These are phyloP conservation scores for Vanderwaltozyma tropicalis DNA, from an alignment of 805 yeast species.

Conservation along the genomic window DNA sequence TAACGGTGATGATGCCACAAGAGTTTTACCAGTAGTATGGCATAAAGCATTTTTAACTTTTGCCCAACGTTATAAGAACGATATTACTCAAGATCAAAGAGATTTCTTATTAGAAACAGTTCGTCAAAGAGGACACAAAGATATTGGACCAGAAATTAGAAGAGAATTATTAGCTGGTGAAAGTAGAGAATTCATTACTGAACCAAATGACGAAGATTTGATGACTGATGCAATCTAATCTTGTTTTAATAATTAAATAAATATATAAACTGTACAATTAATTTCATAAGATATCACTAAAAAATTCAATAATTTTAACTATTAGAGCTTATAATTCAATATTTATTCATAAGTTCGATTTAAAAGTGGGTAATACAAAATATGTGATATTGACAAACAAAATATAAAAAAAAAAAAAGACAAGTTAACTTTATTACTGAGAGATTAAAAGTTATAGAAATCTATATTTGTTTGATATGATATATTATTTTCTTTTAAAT, in stretches of 20 bases:
- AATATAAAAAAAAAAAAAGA: too few relatives aligned
- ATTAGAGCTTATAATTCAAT: neutral
- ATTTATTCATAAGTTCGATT: neutral
- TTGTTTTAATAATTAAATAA: neutral
- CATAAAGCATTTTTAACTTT: constrained; percentile 91
- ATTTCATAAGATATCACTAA: neutral
- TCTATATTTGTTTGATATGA: too few relatives aligned
- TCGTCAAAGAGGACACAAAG: constrained; percentile 79
- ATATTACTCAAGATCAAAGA: constrained; percentile 96
- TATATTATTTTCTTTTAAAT: too few relatives aligned
- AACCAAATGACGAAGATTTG: constrained; percentile 20
- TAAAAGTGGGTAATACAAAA: neutral
- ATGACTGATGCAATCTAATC: constrained; percentile 25
- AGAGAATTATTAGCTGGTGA: constrained; percentile 85
- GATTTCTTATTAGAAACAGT: constrained; percentile 87
- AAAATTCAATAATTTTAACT: too few relatives aligned
- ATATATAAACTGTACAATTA: neutral
- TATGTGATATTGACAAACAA: too few relatives aligned
- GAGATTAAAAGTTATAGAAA: too few relatives aligned
- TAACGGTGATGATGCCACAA: constrained; percentile 32
- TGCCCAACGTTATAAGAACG: constrained; percentile 94
- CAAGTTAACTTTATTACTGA: too few relatives aligned
- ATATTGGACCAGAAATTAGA: constrained; percentile 88
- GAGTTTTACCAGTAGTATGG: constrained; percentile 84
- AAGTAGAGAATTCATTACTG: constrained; percentile 40